These are phyloP conservation scores for Fraxinus platypoda DNA, from an alignment of 305 asterid species.

Conservation along the genomic window DNA sequence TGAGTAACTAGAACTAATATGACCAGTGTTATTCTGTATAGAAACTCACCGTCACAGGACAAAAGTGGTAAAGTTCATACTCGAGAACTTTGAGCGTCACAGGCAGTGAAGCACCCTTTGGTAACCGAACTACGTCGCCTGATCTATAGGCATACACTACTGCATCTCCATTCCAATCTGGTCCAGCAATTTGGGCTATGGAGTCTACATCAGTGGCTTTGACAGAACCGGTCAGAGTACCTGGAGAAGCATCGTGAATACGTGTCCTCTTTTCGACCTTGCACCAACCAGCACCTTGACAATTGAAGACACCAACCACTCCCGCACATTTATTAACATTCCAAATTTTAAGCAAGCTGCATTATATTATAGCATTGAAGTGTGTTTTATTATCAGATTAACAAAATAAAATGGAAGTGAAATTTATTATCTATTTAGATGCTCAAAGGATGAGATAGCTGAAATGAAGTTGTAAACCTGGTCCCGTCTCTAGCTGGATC, in stretches of 20 bases:
- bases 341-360: conserved; percentile 59
- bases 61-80: conserved; percentile 50
- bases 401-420: background rate
- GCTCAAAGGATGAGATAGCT: background rate
- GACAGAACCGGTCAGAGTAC: conserved; percentile 41
- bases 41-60: conserved; percentile 40
- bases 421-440: background rate
- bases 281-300: conserved; percentile 68
- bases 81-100: conserved; percentile 45
- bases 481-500: conserved; percentile 60
- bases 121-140: conserved; percentile 38
- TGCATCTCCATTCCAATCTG: conserved; percentile 44
- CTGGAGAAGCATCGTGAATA: conserved; percentile 46
- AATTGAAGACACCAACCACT: conserved; percentile 51
- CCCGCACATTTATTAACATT: conserved; percentile 47
- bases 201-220: conserved; percentile 38
- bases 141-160: conserved; percentile 42
- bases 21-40: background rate
- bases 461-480: conserved; percentile 25
- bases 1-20: background rate
- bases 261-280: conserved; percentile 42
- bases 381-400: background rate
- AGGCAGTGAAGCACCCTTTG: conserved; percentile 45
- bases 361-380: background rate
- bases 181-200: conserved; percentile 37